Percentiles rank a stretch among this genome's conserved stretches.
These are phyloP conservation scores for Catharanthus roseus DNA, from an alignment of 257 asterid genomes.

Conservation along the genomic window DNA sequence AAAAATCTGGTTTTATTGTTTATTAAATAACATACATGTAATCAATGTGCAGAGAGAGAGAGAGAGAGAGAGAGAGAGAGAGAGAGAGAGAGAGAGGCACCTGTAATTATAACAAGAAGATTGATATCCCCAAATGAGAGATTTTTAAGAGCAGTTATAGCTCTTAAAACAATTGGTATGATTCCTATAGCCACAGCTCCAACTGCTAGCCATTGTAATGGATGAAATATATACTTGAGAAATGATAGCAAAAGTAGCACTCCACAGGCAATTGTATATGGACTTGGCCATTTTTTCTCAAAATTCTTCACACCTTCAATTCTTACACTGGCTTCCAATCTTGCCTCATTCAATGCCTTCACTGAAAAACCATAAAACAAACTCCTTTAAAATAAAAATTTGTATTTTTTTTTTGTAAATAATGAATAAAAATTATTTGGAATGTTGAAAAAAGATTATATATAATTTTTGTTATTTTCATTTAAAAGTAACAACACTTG, in stretches of 20 bases:
- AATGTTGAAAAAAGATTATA: too few relatives aligned
- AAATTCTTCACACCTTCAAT: conserved; percentile 33
- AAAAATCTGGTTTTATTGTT: too few relatives aligned
- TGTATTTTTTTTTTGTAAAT: too few relatives aligned
- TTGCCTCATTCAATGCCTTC: conserved; percentile 65
- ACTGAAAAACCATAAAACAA: conserved; percentile 29
- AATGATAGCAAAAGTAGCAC: conserved; percentile 46
- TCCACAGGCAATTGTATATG: conserved; percentile 57
- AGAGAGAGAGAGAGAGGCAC: conserved; percentile 19
- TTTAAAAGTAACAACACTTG: background rate
- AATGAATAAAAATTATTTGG: too few relatives aligned
- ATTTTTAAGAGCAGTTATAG: conserved; percentile 44
- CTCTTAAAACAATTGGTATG: conserved; percentile 46
- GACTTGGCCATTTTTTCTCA: conserved; percentile 71
- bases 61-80: background rate
- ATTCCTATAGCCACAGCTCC: conserved; percentile 61
- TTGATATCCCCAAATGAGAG: conserved; percentile 47
- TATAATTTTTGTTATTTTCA: background rate
- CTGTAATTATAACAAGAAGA: conserved; percentile 72
- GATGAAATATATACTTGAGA: conserved; percentile 39
- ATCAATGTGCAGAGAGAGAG: too few relatives aligned
- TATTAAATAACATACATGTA: too few relatives aligned
- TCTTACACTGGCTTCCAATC: conserved; percentile 63
- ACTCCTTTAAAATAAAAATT: too few relatives aligned
- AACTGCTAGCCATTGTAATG: conserved; percentile 65